phyloP scores from a whole-genome alignment of 1,139 yeast species.

The Protomyces macrosporus region DNA sequence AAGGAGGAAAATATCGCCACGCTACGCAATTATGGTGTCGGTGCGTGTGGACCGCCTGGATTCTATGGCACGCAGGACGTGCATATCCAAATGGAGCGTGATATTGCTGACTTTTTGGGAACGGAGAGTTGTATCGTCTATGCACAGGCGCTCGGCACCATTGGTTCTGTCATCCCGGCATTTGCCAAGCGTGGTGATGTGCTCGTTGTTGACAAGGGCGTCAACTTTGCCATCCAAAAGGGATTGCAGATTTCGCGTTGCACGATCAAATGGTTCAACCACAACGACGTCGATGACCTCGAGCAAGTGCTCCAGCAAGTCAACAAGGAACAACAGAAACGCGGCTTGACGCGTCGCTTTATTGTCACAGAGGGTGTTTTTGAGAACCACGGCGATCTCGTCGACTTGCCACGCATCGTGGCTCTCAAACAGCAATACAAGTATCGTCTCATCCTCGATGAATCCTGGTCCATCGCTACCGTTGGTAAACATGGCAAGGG shows the following conservation, averaged over 20 bases:
- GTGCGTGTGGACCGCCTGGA: constrained; percentile 98
- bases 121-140: constrained; percentile 76
- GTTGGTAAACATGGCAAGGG: constrained; percentile 86
- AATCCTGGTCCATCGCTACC: constrained; percentile 77
- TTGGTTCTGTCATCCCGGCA: constrained; percentile 95
- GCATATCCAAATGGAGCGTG: constrained; percentile 74
- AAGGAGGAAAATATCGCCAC: constrained; percentile 54
- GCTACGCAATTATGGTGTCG: constrained; percentile 77
- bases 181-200: constrained; percentile 93
- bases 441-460: constrained; percentile 81
- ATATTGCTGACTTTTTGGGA: constrained; percentile 66
- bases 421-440: constrained; percentile 75
- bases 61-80: constrained; percentile 95
- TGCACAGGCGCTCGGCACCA: constrained; percentile 88
- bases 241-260: constrained; percentile 85
- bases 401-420: constrained; percentile 63
- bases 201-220: constrained; percentile 79
- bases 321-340: constrained; percentile 39
- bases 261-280: constrained; percentile 70
- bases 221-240: constrained; percentile 73
- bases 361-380: constrained; percentile 87
- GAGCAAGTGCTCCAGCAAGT: constrained; percentile 60
- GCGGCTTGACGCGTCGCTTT: constrained; percentile 75
- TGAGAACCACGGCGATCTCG: constrained; percentile 74
- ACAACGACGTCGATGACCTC: constrained; percentile 79